A percentile compares a stretch with the other conserved stretches of the same genome.
Conservation (phyloP, 2,329 filamentous ascomycete species). For the Sporothrix humicola region DNA sequence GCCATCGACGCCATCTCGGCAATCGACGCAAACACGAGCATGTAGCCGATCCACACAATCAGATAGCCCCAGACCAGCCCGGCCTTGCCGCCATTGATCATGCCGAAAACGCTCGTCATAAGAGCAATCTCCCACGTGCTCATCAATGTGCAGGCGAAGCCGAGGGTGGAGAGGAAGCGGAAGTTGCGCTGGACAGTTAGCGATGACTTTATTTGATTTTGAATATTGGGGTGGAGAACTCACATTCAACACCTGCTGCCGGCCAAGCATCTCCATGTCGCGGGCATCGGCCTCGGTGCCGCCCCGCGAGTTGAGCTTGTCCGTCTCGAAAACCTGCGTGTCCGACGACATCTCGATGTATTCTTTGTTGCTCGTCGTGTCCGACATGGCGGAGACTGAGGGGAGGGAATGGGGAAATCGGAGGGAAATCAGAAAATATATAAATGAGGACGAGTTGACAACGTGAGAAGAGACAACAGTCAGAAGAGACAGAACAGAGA, state of each 20-base stretch:
- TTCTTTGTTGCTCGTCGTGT: slow-evolving; percentile 34
- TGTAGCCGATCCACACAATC: slow-evolving; percentile 54
- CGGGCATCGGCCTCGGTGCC: slow-evolving; percentile 43
- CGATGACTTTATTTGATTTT: no score
- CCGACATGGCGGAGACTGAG: slow-evolving; percentile 31
- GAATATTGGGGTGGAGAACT: neutral
- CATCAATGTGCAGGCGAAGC: slow-evolving; percentile 59
- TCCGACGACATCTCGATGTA: slow-evolving; percentile 35
- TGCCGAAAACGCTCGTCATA: slow-evolving; percentile 48
- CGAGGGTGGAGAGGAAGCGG: slow-evolving; percentile 56
- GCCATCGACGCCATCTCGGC: slow-evolving; percentile 55
- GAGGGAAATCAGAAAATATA: neutral
- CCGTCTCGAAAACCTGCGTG: slow-evolving; percentile 37
- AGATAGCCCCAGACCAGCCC: slow-evolving; percentile 60
- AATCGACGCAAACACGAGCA: slow-evolving; percentile 51
- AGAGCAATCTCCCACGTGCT: slow-evolving; percentile 60
- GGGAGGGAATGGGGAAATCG: neutral
- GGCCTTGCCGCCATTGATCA: slow-evolving; percentile 58
- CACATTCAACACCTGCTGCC: slow-evolving; percentile 39
- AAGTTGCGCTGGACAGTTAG: slow-evolving; percentile 49
- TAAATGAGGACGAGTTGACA: slow-evolving; percentile 6
- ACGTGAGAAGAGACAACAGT: no score
- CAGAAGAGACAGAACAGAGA: neutral
- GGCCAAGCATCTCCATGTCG: slow-evolving; percentile 44
- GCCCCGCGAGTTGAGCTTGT: slow-evolving; percentile 37